Base-by-base conservation (phyloP, 306 rosid genomes). In the Lathyrus oleraceus region DNA sequence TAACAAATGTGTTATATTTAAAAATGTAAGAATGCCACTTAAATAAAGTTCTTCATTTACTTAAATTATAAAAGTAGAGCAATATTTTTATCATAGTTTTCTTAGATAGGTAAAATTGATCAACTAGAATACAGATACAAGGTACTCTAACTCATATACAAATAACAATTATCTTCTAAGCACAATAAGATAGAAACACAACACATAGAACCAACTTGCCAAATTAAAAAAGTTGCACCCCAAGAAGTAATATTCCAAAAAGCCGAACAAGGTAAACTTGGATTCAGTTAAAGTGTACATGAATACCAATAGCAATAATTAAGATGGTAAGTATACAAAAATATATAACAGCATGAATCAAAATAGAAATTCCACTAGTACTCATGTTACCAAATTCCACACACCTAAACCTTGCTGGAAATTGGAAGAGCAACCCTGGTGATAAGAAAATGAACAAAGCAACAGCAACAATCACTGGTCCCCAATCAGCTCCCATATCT, bases 321-420 rank as follows among this genome's bases (percentile, higher is more conserved):
- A 94, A 72, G 72, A 94, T 88, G 69, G 97, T 94, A 60, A 88
- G 63, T 76, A 94, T 79, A 78, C 95, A 87, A 71, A 91, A 94
- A 87, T 62, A 94, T 17, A 94, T 79, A 61, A 94, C 20, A 67
- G 99, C 97, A 73, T 94, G 99, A 70, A 95, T 69, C 76, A 95
- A 85, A 81, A 95, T 89, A 51, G 99, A 87, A 61, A 95, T 91
- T 53, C 99, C 99, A 60, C 99, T 95, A 10, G 99, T 95, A 79
- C 14, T 16, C 99, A 95, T 91, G 89, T 86, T 95, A 6, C 99
- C 99, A 43, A 95, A 95, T 82, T 95, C 99, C 75, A 95, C 75
- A 39, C 89, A 84, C 42, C 97, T 78, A 43, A 56, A 56, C 79
- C 95, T 89, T 27, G 96, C 82, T 1, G 99, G 97, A 20, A 95